phyloP scores from a whole-genome alignment of 148 eudicot genomes.

The Gaultheria prostrata region DNA sequence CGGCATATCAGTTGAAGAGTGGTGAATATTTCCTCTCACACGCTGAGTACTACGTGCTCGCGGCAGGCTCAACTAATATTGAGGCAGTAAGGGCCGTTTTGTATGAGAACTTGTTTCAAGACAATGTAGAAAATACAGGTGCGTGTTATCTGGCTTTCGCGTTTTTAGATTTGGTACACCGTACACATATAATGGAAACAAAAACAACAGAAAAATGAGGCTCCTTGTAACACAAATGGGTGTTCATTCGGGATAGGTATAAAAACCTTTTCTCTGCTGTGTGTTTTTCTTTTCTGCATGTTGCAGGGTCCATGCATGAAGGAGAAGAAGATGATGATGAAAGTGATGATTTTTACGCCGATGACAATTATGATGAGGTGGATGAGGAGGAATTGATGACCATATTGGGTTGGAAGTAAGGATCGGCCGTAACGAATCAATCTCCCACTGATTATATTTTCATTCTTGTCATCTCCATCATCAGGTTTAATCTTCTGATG shows the following conservation, averaged over 20 bases:
- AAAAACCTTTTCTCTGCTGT: not conserved
- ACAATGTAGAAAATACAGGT: conserved; percentile 3
- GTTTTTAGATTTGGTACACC: not conserved
- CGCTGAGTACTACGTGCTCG: not conserved
- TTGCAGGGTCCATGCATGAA: not conserved
- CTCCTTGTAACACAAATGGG: not conserved
- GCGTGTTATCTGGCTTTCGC: not conserved
- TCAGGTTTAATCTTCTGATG: not conserved
- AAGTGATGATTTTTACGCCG: not conserved
- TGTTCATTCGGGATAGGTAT: not conserved
- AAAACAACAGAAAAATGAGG: conserved; percentile 1
- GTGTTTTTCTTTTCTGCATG: not conserved
- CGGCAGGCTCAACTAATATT: not conserved
- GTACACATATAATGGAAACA: not conserved
- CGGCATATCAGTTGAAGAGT: not conserved
- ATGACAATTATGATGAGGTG: not conserved
- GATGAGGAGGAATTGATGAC: conserved; percentile 5
- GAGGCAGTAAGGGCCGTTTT: not conserved
- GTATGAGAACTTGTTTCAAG: not conserved
- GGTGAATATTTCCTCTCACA: conserved; percentile 7
- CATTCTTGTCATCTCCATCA: not conserved
- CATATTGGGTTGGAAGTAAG: conserved; percentile 4
- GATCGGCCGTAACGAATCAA: not conserved
- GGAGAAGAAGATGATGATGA: not conserved
- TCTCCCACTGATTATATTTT: not conserved